Conservation (phyloP, 257 asterid genomes). For the Ligustrum vulgare region DNA sequence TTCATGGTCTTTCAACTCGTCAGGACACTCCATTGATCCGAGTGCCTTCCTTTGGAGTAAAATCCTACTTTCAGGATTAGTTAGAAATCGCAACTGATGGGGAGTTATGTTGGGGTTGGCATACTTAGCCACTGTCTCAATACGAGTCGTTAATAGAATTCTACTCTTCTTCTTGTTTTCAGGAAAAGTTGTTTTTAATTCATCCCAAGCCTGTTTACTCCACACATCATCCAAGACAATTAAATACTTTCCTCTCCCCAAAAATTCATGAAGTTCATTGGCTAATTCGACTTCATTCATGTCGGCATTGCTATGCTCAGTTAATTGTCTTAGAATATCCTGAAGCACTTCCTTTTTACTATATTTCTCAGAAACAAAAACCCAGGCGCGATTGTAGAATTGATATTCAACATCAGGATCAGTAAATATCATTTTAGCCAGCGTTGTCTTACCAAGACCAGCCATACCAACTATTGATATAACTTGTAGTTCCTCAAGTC, state of each 20-base stretch:
- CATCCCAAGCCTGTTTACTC: conserved; percentile 53
- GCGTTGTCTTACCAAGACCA: conserved; percentile 65
- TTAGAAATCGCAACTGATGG: conserved; percentile 36
- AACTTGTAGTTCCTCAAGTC: conserved; percentile 42
- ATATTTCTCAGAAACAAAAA: conserved; percentile 53
- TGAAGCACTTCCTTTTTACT: conserved; percentile 51
- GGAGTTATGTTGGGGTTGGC: conserved; percentile 41
- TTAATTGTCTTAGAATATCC: conserved; percentile 33
- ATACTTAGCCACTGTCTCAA: conserved; percentile 35
- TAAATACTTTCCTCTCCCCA: conserved; percentile 47
- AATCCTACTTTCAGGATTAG: conserved; percentile 44
- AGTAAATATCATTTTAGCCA: conserved; percentile 54
- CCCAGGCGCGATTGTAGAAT: conserved; percentile 52
- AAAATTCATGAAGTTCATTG: conserved; percentile 23
- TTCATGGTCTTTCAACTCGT: conserved; percentile 34
- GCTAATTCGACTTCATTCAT: conserved; percentile 42
- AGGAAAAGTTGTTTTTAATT: conserved; percentile 47
- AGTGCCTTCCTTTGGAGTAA: conserved; percentile 45
- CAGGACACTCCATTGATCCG: conserved; percentile 43
- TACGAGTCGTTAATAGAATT: conserved; percentile 50
- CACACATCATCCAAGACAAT: conserved; percentile 64
- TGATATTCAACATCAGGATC: conserved; percentile 40
- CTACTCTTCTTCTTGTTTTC: conserved; percentile 42
- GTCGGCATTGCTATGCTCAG: conserved; percentile 27
- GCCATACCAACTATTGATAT: conserved; percentile 51